phyloP scores from a whole-genome alignment of 306 rosid genomes.

The Castanospermum australe region DNA sequence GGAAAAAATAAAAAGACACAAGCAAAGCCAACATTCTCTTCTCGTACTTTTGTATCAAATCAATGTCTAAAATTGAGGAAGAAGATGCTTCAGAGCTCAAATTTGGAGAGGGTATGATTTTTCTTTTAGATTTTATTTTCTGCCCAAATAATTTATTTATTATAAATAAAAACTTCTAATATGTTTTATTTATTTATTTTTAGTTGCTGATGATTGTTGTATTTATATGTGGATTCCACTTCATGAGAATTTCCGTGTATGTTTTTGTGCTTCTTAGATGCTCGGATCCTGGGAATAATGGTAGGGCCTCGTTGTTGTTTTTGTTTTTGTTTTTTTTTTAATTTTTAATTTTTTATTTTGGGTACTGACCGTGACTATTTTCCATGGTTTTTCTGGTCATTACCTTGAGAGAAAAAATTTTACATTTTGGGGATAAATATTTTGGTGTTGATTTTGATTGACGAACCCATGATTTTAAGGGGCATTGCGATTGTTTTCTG shows the following conservation, averaged over 20 bases:
- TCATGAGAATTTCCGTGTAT: neutral
- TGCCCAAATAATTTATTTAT: neutral
- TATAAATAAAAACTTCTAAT: neutral
- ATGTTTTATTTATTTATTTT: too few species aligned
- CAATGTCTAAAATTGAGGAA: slow-evolving; percentile 8
- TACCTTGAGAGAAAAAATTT: too few species aligned
- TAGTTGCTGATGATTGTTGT: neutral
- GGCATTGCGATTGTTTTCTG: neutral
- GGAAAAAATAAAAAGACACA: too few species aligned
- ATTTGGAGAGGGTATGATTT: slow-evolving; percentile 25
- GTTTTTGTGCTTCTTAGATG: neutral
- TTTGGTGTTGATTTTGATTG: too few species aligned
- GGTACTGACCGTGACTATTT: neutral
- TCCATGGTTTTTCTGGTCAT: too few species aligned
- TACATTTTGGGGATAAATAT: too few species aligned
- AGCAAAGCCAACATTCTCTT: neutral
- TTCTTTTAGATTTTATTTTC: neutral
- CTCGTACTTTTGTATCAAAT: too few species aligned
- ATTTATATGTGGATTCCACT: neutral
- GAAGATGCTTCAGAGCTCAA: slow-evolving; percentile 41
- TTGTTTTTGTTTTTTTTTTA: neutral
- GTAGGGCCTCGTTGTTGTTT: neutral
- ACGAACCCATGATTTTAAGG: neutral
- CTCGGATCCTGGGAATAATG: neutral
- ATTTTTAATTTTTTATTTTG: neutral